Evolutionary conservation across 1,284 basidiomycete genomes (phyloP), one percentile per base, ranked within the genome.

Genomic region (Ustilago loliicola): DNA sequence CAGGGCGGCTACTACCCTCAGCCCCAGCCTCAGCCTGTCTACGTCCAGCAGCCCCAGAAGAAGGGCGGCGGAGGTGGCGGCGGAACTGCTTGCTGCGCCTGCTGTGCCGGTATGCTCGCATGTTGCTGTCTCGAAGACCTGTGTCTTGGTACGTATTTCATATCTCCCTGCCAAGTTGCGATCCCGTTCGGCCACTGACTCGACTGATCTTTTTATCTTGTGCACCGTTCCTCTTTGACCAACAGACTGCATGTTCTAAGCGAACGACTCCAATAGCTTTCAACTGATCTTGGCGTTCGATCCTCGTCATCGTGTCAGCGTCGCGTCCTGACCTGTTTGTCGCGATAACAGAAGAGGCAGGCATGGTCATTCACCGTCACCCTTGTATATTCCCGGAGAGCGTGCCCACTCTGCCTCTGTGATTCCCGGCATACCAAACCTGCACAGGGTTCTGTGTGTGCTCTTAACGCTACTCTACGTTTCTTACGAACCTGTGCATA

Each of bases 71-170:
- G 72, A 23, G 65, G 55, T 32, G 77, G 72, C 2, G 65, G 54
- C 1, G 48, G 48, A 6, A 56, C 48, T 38, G 68, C 65, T 21
- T 79, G 77, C 69, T 79, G 77, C 51, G 77, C 77, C 13, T 79
- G 77, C 77, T 79, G 77, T 61, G 77, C 77, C 47, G 77, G 77
- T 79, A 79, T 79, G 77, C 72, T 79, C 54, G 77, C 77, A 25
- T 79, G 77, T 47, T 79, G 77, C 69, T 79, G 77, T 66, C 72
- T 79, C 62, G 77, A 79, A 58, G 77, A 79, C 55, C 77, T 79
- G 50, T 79, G 77, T 75, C 77, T 79, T 38, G 75, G 70, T 72
- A 63, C n/a, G 61, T 60, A 48, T 15, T 15, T 10, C 17, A 13
- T 30, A 25, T n/a, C 17, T 27, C 10, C 13, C 6, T 42, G 7